phyloP scores from a whole-genome alignment of 192 early-diverging fungal species.

The Coemansia sp. region DNA sequence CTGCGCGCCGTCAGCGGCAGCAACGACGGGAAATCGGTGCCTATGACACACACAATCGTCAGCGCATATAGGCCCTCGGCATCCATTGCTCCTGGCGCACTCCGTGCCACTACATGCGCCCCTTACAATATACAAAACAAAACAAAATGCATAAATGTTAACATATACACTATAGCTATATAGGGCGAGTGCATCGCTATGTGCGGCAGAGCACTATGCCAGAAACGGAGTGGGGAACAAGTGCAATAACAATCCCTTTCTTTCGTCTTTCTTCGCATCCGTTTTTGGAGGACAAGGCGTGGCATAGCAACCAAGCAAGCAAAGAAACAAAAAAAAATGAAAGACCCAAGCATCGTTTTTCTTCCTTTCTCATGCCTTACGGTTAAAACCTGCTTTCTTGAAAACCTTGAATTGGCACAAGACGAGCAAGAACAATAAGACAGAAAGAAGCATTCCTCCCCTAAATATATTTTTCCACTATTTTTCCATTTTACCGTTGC shows the following conservation, averaged over 20 bases:
- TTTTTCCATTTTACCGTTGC: background rate
- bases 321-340: background rate
- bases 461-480: background rate
- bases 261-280: background rate
- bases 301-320: background rate
- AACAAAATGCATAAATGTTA: background rate
- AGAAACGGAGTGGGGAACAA: background rate
- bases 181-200: background rate
- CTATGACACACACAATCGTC: constrained; percentile 52
- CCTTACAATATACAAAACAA: background rate
- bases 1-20: constrained; percentile 50
- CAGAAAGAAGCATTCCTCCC: background rate
- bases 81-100: constrained; percentile 32
- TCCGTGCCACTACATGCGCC: constrained; percentile 38
- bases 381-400: background rate
- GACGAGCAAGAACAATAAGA: constrained; percentile 1
- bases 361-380: background rate
- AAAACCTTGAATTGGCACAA: background rate
- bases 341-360: background rate
- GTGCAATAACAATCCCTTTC: background rate
- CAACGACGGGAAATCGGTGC: constrained; percentile 43
- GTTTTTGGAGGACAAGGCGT: background rate
- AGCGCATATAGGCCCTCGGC: constrained; percentile 42
- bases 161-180: no score
- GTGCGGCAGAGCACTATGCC: background rate